Evolutionary conservation across 2,329 filamentous ascomycete genomes (phyloP), one percentile per base, ranked within the genome.

Genomic region (Colletotrichum sp.): DNA sequence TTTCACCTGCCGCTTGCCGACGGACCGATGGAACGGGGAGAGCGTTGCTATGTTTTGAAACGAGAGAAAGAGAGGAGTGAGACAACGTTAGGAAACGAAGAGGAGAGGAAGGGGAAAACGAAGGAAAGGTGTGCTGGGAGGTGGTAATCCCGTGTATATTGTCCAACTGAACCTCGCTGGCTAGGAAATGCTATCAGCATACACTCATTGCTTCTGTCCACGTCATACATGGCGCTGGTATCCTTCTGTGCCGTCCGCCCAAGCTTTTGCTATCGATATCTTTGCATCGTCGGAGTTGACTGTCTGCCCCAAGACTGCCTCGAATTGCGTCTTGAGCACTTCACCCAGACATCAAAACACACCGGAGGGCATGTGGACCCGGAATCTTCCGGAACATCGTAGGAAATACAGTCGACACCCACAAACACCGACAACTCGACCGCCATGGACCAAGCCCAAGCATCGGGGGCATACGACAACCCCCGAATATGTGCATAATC

Each of bases 71-170:
- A 55, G 60, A 36, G 21, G 60, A 65, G 39, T 49, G 39, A 52
- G 44, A 52, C 44, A 52, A 21, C 44, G 36, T 64, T 49, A 32
- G 7, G 30, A 39, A 16, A 55, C 9, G 44, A 36, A 59, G 65
- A 62, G 52, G 59, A 39, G 34, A 30, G 18, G 57, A 55, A 24
- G 39, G 16, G 59, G 57, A 39, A 64, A 49, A 78, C 57, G 64
- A 77, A 74, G 76, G 72, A 64, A 69, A 67, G 73, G 73, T 60
- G 73, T 72, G 69, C 73, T 76, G 73, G 73, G 73, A 76, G 78
- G 78, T 79, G 79, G 78, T 80, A 81, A 83, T 82, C 83, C 82
- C 81, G 81, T 84, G 83, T 85, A 85, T 80, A 85, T 84, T 85
- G 84, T 83, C 78, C 81, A 66, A 77, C 71, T 74, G 60, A 77